A percentile compares a stretch with the other conserved stretches of the same genome.
Conservation (phyloP, 2,329 filamentous ascomycete species). For the Sphaerulina musiva region DNA sequence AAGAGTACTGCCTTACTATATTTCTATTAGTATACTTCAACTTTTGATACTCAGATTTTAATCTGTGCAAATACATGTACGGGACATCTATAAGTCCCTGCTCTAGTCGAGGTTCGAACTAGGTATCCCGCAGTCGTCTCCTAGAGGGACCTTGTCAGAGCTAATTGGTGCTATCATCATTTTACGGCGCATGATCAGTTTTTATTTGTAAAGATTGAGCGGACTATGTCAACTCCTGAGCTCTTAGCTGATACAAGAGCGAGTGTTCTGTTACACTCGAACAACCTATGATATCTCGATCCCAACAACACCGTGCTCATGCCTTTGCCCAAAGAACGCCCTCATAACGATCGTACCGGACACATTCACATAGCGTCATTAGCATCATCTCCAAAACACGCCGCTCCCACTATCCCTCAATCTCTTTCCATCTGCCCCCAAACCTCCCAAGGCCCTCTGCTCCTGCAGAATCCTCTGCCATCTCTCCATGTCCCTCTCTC, state of each 20-base stretch:
- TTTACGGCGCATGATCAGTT: background rate
- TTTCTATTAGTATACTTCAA: too few species aligned
- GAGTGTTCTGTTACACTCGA: background rate
- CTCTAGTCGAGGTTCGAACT: too few species aligned
- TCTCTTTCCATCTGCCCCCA: constrained; percentile 4
- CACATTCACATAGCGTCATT: background rate
- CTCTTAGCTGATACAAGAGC: background rate
- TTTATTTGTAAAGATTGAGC: background rate
- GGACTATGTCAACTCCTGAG: background rate
- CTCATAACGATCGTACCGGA: background rate
- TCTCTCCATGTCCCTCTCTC: constrained; percentile 19
- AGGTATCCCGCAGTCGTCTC: too few species aligned
- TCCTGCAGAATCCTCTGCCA: constrained; percentile 24
- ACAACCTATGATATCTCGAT: background rate
- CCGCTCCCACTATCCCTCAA: constrained; percentile 1
- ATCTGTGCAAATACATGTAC: too few species aligned
- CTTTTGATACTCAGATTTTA: too few species aligned
- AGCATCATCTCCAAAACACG: constrained; percentile 3
- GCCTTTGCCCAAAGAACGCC: background rate
- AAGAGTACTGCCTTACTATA: too few species aligned
- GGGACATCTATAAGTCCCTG: too few species aligned
- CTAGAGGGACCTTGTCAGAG: too few species aligned
- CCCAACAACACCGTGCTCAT: background rate
- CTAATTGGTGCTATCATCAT: too few species aligned
- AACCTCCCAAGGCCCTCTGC: constrained; percentile 1